Conservation (phyloP, 306 rosid genomes). For the Acacia crassicarpa region DNA sequence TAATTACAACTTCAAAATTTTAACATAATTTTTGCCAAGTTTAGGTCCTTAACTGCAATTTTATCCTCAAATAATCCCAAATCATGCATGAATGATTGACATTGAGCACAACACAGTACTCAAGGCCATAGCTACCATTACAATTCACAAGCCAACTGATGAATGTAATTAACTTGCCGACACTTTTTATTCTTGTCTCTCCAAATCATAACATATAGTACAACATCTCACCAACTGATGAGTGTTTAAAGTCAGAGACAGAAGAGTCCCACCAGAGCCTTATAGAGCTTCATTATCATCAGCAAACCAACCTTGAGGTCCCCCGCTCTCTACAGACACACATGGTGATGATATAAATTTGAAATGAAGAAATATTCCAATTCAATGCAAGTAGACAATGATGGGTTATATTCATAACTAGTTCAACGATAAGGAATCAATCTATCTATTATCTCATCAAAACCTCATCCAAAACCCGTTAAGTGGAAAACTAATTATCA, state of each 20-base stretch:
- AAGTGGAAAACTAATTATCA: background rate
- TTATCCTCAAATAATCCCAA: background rate
- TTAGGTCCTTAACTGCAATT: background rate
- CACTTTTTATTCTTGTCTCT: background rate
- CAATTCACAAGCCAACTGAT: background rate
- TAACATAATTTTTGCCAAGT: background rate
- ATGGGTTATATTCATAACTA: background rate
- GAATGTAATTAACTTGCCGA: background rate
- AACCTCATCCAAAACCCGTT: slow-evolving; percentile 4
- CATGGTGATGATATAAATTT: background rate
- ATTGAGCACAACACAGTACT: background rate
- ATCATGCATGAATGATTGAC: background rate
- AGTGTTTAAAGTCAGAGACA: background rate
- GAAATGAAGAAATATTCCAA: background rate
- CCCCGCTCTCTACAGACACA: background rate
- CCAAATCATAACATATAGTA: background rate
- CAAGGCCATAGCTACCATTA: background rate
- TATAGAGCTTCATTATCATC: background rate
- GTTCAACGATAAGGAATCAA: background rate
- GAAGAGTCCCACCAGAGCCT: background rate
- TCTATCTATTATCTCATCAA: background rate
- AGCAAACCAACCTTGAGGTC: background rate
- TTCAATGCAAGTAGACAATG: background rate
- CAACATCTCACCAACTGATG: background rate
- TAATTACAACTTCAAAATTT: background rate